Evolutionary conservation across 768 basidiomycete genomes (phyloP), one percentile per base, ranked within the genome.

Genomic region (Xerocomus brunneocitrinus): DNA sequence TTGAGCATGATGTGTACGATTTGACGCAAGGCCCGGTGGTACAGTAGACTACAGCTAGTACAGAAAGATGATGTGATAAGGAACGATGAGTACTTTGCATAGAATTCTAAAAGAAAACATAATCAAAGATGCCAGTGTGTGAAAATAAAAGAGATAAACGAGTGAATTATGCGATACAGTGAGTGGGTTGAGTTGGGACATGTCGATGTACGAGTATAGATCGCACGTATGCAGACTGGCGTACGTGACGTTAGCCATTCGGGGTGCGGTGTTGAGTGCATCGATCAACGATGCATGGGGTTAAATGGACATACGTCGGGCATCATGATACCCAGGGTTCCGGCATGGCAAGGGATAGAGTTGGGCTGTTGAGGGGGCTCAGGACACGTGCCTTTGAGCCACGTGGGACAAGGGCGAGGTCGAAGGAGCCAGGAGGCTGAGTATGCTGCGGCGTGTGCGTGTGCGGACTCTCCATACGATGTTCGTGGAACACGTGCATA

Each of bases 281-380:
- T 54, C 55, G 64, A 50, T 60, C 58, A 55, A 64, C 43, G 49
- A 58, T 45, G 45, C 28, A 38, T 1, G 6, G 10, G 30, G 14
- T 10, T 16, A n/a, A 2, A 32, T 36, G 35, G 35, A 9, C 12
- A 35, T 6, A 35, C 5, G 30, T 48, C 8, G 27, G 52, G 42
- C 4, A 53, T 27, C 49, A 58, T 8, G 24, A 16, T 8, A 32
- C 35, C 67, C 68, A 68, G 1, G 66, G 61, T 38, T 69, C 66
- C 0, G 67, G 61, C 68, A 69, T 67, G 13, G 52, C 8, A 2
- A 62, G 3, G 3, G 41, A 47, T 2, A 49, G 1, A 3, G 36
- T n/a, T 4, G 65, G 54, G 34, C 52, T 65, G 3, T 39, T 46
- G 25, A 43, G 50, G 2, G 62, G 53, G 19, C 58, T 60, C 19